These are phyloP conservation scores for Capniomyces stellatus DNA, from an alignment of 371 early-diverging fungal species.

Conservation along the genomic window DNA sequence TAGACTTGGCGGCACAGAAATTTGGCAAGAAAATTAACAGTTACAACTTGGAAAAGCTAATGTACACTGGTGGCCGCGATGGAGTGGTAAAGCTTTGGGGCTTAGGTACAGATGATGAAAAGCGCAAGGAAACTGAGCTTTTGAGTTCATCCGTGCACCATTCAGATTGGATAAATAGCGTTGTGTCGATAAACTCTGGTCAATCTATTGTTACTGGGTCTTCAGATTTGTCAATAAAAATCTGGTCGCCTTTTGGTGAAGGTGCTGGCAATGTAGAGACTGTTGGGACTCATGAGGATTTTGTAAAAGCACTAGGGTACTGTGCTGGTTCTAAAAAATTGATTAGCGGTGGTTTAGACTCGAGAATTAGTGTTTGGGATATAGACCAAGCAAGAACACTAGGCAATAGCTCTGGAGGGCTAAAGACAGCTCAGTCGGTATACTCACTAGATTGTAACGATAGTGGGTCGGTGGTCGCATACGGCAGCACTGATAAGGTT, in stretches of 20 bases:
- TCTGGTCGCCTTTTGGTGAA: constrained; percentile 47
- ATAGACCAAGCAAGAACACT: constrained; percentile 33
- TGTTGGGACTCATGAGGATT: constrained; percentile 74
- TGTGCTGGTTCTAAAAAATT: constrained; percentile 53
- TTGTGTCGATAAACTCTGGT: constrained; percentile 36
- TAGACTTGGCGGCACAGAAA: not conserved
- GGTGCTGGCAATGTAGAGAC: constrained; percentile 25
- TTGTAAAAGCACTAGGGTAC: constrained; percentile 61
- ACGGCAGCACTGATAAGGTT: constrained; percentile 80
- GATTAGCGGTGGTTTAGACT: constrained; percentile 86
- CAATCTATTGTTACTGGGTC: constrained; percentile 56
- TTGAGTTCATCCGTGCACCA: constrained; percentile 35
- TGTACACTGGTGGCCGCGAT: constrained; percentile 83
- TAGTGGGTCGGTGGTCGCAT: constrained; percentile 44
- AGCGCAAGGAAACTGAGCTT: constrained; percentile 4
- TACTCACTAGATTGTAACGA: constrained; percentile 58
- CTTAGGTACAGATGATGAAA: constrained; percentile 12
- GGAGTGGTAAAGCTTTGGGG: constrained; percentile 78
- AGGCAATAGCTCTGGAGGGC: constrained; percentile 17
- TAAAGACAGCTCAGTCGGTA: constrained; percentile 41
- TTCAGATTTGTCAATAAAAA: constrained; percentile 74
- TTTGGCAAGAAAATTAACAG: not conserved
- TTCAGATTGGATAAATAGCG: constrained; percentile 91
- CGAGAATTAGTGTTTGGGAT: constrained; percentile 78
- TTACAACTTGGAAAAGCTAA: constrained; percentile 27